Base-by-base conservation (phyloP, 1,139 yeast genomes). In the Blastobotrys capitulatus region DNA sequence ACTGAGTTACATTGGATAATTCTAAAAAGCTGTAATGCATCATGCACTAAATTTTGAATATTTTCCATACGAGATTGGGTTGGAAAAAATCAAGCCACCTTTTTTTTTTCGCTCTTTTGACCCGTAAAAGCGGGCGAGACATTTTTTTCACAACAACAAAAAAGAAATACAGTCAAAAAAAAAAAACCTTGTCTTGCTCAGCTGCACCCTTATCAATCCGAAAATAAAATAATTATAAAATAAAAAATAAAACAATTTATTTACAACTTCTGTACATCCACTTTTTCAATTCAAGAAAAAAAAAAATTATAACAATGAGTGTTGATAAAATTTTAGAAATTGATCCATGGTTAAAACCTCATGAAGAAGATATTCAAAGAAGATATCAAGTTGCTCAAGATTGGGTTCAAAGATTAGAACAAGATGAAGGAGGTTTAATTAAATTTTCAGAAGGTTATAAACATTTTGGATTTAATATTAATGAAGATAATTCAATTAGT, bases 321-420 rank as follows among this genome's bases (percentile, higher is more conserved):
- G 38, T 35, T 5, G 6, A 35, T 2, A 16, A 35, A 8, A 49
- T 68, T 19, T 70, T 87, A 38, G 79, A 78, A 39, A 66, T 81
- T 39, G 98, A 92, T 62, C 95, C 96, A 4, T 90, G 92, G 87
- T 75, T 92, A 53, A 82, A 82, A 60, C 97, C 97, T 0, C 83
- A 74, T 65, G 75, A 82, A n/a, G 74, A 73, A 15, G 85, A 79
- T 53, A 65, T 83, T 35, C 77, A 74, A 6, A 75, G 78, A 48
- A 71, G 89, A 54, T 69, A 80, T 50, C 67, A 71, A 9, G 54
- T 76, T 6, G 85, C 86, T 15, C 78, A 78, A 55, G 75, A 78
- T 45, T 84, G 88, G 81, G 62, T 69, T 25, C 66, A 73, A 47
- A 74, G 77, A 65, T 64, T 82, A 42, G 64, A 68, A 36, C 56